Base-by-base conservation (phyloP, 352 stramenopile genomes). In the Globisporangium nagaii region DNA sequence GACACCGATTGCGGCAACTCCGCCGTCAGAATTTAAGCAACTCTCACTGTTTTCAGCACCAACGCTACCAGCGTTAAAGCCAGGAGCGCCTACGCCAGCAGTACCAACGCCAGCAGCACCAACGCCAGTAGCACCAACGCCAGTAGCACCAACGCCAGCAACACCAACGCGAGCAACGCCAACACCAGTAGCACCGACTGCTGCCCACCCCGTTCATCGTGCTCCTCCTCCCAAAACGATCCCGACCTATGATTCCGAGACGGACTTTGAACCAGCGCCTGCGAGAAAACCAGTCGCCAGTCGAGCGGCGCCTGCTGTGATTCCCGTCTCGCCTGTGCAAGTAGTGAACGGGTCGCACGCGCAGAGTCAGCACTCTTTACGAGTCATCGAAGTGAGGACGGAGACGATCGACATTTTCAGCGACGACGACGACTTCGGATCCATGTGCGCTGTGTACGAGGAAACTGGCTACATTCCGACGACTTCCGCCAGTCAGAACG, bases 161-260 rank as follows among this genome's bases (percentile, higher is more conserved):
- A n/a, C n/a, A 12, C 36, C 36, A 36, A 15, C 48, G 28, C 27
- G 15, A 3, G 19, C 36, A 4, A 17, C 11, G n/a, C 12, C 35
- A 24, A 12, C 47, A 24, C 20, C 31, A 42, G 30, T 19, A 31
- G 9, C 49, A 28, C 2, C 35, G 8, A 20, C 48, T 7, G 39
- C 20, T n/a, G 3, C 46, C 8, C 15, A 19, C 1, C 24, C 25
- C n/a, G 12, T 43, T 25, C 48, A 25, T 17, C 34, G 5, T 24
- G 24, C 12, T 3, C 4, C 22, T 3, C 4, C 22, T 25, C 3
- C 28, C 15, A 62, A 44, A 22, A 34, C 43, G 13, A 49, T 49
- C 6, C 36, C 55, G 15, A 45, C 56, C 7, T 53, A 62, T 27
- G 47, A 57, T 9, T 62, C 47, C 6, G 48, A 56, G 19, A 44